Conservation (phyloP, 352 stramenopile species). For the Phytophthora citricola region DNA sequence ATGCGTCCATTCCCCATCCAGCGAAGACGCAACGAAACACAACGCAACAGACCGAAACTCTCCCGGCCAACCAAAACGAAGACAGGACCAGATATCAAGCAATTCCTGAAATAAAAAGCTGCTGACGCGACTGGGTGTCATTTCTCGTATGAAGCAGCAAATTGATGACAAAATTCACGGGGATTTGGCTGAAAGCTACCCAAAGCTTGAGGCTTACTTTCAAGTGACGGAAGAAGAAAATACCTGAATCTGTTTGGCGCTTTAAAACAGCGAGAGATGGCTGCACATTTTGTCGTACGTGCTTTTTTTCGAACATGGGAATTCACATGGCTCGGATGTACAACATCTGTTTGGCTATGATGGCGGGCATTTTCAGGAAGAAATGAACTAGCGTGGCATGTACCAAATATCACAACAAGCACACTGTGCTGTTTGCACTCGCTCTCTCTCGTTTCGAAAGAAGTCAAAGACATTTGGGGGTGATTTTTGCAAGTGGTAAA, state of each 20-base stretch:
- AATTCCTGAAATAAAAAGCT: too few species aligned
- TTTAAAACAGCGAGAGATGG: conserved; percentile 11
- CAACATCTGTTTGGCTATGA: conserved; percentile 14
- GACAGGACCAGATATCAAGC: not conserved
- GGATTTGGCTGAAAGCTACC: too few species aligned
- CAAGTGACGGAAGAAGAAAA: conserved; percentile 4
- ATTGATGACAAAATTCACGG: too few species aligned
- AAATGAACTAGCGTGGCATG: conserved; percentile 35
- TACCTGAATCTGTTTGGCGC: conserved; percentile 16
- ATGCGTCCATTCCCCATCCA: not conserved
- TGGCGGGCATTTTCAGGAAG: conserved; percentile 24
- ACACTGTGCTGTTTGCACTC: conserved; percentile 31
- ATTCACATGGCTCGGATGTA: not conserved
- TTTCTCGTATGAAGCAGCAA: too few species aligned
- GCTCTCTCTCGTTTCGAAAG: conserved; percentile 15
- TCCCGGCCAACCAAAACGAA: not conserved
- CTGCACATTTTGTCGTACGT: conserved; percentile 9
- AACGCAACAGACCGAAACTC: conserved; percentile 3
- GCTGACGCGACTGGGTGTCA: too few species aligned
- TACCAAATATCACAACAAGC: conserved; percentile 39
- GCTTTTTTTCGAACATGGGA: conserved; percentile 12
- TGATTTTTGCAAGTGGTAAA: conserved; percentile 14
- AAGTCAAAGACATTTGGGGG: conserved; percentile 25
- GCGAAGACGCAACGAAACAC: conserved; percentile 14
- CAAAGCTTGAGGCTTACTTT: too few species aligned